Evolutionary conservation across 1,139 yeast species (phyloP), one percentile per base, ranked within the genome.

Genomic region (Hansenula lynferdii): DNA sequence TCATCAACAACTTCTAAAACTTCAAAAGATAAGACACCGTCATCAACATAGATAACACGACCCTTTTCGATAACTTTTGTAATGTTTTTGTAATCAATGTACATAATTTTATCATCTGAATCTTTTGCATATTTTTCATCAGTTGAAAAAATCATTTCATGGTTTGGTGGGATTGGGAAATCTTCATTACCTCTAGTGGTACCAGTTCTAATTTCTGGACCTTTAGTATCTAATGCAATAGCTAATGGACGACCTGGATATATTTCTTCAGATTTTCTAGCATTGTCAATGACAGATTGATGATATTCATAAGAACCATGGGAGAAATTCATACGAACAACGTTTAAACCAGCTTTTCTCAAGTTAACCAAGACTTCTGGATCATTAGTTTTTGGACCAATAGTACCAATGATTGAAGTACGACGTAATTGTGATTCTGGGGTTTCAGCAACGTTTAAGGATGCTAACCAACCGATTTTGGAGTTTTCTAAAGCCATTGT

Each of bases 161-260:
- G 96, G 68, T 81, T 81, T 42, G 94, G 76, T 31, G 76, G 69
- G 58, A 94, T 84, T 58, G 96, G 85, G 69, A 66, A 86, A 64
- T 92, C 98, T 49, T 70, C 68, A 44, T 76, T 85, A 55, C 76
- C 85, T 45, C 70, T 63, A 54, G 98, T 94, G 65, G 87, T 80
- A 69, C 99, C 98, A 41, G 98, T 90, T 77, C 98, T 86, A 70
- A 92, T 92, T 73, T 94, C 98, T 50, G 99, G 98, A 54, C 99
- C 99, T 78, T 92, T 94, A 65, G 98, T 94, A 69, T 92, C 99
- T 59, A 92, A 80, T 51, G 99, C 99, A 68, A 92, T 89, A 48
- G 96, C 97, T 60, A 92, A 76, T 40, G 97, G 98, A 73, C 97
- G 85, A 57, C 97, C 97, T 50, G 85, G 80, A 67, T 83, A 89